Base-by-base conservation (phyloP, 1,284 basidiomycete species). In the Irpex lacteus region DNA sequence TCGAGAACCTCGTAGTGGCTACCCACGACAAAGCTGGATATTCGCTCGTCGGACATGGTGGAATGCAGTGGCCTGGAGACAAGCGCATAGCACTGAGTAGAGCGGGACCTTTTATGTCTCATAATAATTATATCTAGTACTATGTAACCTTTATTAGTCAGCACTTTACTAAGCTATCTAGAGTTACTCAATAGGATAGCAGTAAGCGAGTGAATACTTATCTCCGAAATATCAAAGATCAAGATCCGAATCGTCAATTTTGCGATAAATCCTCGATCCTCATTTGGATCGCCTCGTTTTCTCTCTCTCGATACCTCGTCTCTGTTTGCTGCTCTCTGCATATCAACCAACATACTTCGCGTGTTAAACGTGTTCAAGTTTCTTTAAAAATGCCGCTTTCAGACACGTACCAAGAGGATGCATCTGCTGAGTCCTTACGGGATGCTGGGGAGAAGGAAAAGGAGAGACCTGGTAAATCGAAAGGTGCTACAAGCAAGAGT, bases 1-100 rank as follows among this genome's bases (percentile, higher is more conserved):
- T 94, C 91, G 62, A 91, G 75, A 5, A 91, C 85, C 69, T 88
- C 81, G 73, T 93, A 93, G 74, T 83, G 82, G 65, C 80, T 78
- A 67, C 84, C 86, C 67, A 86, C 83, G 68, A 87, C 82, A 73
- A 91, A 91, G 70, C 74, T 78, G 13, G 78, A 72, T 69, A 84
- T 78, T 66, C 82, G 79, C 64, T 85, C 81, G 76, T 84, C 69
- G 40, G 64, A 61, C 67, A 68, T 70, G 60, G 32, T 34, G 32
- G 15, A 2, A 34, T 37, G 54, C 21, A 50, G 32, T 57, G 53
- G 53, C 56, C 40, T 53, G 47, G 36, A 19, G 55, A 54, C 19
- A 50, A 21, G 54, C 21, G 19, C 54, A 36, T 26, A 53, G 11
- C 21, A 53, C 26, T 56, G 21, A 6, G 6, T 7, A 34, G 54